Percentiles rank a stretch among this genome's conserved stretches.
These are phyloP conservation scores for Solanum gandarillasii DNA, from an alignment of 257 asterid species.

Conservation along the genomic window DNA sequence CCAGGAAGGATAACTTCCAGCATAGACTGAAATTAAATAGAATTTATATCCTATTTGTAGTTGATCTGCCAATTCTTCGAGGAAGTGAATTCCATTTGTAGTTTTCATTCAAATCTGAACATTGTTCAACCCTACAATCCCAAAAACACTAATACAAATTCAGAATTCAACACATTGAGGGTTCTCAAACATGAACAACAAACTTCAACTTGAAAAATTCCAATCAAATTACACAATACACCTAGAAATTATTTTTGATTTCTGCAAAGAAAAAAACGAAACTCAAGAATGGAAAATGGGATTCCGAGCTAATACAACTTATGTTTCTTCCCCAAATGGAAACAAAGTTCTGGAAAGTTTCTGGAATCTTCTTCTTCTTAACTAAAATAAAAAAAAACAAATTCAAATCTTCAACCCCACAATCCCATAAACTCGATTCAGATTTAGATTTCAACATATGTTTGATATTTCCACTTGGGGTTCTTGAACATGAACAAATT, in stretches of 20 bases:
- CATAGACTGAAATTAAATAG: too few species aligned
- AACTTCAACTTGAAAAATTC: neutral
- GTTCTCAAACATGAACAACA: neutral
- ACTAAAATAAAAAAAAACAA: neutral
- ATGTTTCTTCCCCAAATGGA: neutral
- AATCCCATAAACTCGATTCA: neutral
- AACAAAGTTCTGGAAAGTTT: neutral
- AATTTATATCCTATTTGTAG: too few species aligned
- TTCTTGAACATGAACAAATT: neutral
- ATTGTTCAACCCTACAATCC: neutral
- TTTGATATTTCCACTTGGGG: neutral
- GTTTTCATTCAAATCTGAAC: neutral
- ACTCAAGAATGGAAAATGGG: neutral
- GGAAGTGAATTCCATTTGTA: neutral
- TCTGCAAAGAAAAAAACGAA: neutral
- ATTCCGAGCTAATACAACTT: neutral
- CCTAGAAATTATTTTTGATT: neutral
- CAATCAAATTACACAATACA: neutral
- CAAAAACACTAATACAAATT: neutral
- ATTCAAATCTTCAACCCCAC: neutral
- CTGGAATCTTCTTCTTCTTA: neutral
- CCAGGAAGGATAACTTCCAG: too few species aligned
- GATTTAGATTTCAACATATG: neutral
- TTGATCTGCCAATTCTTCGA: too few species aligned
- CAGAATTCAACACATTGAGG: neutral